Percentiles rank a stretch among this genome's conserved stretches.
Conservation (phyloP, 305 asterid genomes). For the Fraxinus sp. region DNA sequence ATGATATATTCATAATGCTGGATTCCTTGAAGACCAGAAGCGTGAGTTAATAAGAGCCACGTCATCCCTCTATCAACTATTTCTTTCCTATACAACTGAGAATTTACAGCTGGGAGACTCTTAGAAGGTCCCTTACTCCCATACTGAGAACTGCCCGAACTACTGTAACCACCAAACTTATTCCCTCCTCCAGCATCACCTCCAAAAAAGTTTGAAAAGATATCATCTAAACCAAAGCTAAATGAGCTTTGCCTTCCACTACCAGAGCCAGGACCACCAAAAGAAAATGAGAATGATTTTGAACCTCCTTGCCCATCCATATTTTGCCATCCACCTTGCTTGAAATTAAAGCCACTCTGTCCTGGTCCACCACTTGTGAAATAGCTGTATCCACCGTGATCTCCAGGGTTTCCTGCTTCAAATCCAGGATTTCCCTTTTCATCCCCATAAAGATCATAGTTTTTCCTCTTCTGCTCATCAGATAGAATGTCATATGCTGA, state of each 20-base stretch:
- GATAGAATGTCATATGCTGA: conserved; percentile 90
- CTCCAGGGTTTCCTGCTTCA: conserved; percentile 55
- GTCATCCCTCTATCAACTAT: conserved; percentile 69
- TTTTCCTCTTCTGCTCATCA: conserved; percentile 86
- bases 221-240: conserved; percentile 69
- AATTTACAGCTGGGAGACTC: conserved; percentile 54
- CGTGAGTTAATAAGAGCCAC: conserved; percentile 66
- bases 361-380: conserved; percentile 77
- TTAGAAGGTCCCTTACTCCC: conserved; percentile 40
- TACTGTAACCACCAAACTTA: conserved; percentile 62
- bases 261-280: conserved; percentile 69
- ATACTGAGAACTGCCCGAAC: conserved; percentile 59
- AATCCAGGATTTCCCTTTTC: conserved; percentile 78
- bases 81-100: conserved; percentile 61
- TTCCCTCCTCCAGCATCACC: conserved; percentile 66
- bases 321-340: conserved; percentile 76
- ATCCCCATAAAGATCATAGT: conserved; percentile 86
- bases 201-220: conserved; percentile 72
- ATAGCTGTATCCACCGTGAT: conserved; percentile 56
- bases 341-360: conserved; percentile 67
- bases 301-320: conserved; percentile 73
- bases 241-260: conserved; percentile 41
- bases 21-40: conserved; percentile 47
- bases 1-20: conserved; percentile 57
- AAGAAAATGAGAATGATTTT: conserved; percentile 79